phyloP scores from a whole-genome alignment of 148 eudicot species.

The Euryodendron excelsum region DNA sequence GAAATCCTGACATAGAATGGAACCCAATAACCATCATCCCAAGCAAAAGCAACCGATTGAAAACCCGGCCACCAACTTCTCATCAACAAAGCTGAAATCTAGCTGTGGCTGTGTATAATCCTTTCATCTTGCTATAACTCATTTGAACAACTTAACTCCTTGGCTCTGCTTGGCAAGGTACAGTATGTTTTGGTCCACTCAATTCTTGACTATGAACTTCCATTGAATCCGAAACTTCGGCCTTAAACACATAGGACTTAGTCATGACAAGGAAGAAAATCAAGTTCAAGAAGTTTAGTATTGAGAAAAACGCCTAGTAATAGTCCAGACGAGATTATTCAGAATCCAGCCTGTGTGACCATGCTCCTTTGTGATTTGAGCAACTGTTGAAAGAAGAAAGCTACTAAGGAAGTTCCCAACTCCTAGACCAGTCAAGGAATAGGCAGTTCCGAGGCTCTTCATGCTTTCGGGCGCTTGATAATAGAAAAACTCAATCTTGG shows the following conservation, averaged over 20 bases:
- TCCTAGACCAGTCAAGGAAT: constrained; percentile 18
- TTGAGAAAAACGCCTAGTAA: constrained; percentile 14
- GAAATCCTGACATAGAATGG: background rate
- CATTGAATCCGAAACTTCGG: constrained; percentile 26
- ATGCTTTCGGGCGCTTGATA: constrained; percentile 25
- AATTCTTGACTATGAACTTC: constrained; percentile 19
- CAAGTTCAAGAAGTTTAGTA: constrained; percentile 15
- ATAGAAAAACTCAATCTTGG: constrained; percentile 26
- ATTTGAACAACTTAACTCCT: background rate
- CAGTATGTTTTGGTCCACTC: background rate
- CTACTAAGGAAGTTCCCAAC: constrained; percentile 22
- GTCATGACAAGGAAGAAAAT: constrained; percentile 16
- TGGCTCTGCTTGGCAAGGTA: background rate
- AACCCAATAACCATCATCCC: no score
- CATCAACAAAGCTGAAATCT: no score
- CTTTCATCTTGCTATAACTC: background rate
- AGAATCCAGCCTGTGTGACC: constrained; percentile 26
- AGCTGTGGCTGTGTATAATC: no score
- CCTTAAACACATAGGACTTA: constrained; percentile 17
- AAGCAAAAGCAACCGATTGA: no score
- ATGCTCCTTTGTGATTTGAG: constrained; percentile 22
- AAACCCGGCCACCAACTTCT: no score
- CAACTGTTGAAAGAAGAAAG: constrained; percentile 18
- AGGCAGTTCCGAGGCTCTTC: constrained; percentile 27
- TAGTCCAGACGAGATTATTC: constrained; percentile 28